Evolutionary conservation across 2,329 filamentous ascomycete species (phyloP).

Genomic region (Fusarium aywerte): DNA sequence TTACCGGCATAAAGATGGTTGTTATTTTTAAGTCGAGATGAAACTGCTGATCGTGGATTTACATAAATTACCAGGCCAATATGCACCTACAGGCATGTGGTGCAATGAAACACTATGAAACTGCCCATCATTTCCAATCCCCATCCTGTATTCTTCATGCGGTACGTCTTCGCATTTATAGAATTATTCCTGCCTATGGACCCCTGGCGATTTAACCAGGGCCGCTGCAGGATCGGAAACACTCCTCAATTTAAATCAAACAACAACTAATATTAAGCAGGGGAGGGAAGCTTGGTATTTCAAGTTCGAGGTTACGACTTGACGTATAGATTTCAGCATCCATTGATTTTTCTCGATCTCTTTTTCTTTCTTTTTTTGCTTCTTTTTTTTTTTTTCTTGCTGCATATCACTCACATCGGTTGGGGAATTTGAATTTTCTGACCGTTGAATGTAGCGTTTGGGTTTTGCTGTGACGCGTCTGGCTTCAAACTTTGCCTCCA

Average conservation of each 20-base stretch:
- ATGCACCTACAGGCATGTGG: background rate
- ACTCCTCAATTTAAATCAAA: slow-evolving; percentile 35
- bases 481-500: background rate
- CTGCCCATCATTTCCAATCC: slow-evolving; percentile 22
- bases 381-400: background rate
- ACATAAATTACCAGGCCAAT: slow-evolving; percentile 5
- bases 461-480: slow-evolving; percentile 12
- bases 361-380: background rate
- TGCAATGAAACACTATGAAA: slow-evolving; percentile 39
- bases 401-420: background rate
- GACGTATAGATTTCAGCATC: background rate
- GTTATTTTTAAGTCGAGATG: slow-evolving; percentile 15
- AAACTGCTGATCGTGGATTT: slow-evolving; percentile 18
- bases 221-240: slow-evolving; percentile 35
- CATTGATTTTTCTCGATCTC: too few species aligned
- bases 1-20: background rate
- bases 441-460: slow-evolving; percentile 20
- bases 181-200: slow-evolving; percentile 10
- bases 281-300: background rate
- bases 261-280: slow-evolving; percentile 21
- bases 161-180: slow-evolving; percentile 7
- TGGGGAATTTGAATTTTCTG: slow-evolving; percentile 2
- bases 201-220: slow-evolving; percentile 14
- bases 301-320: slow-evolving; percentile 3
- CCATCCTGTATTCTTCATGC: slow-evolving; percentile 16